A percentile compares a stretch with the other conserved stretches of the same genome.
Conservation (phyloP, 192 early-diverging fungal species). For the Backusella parvicylindrica region DNA sequence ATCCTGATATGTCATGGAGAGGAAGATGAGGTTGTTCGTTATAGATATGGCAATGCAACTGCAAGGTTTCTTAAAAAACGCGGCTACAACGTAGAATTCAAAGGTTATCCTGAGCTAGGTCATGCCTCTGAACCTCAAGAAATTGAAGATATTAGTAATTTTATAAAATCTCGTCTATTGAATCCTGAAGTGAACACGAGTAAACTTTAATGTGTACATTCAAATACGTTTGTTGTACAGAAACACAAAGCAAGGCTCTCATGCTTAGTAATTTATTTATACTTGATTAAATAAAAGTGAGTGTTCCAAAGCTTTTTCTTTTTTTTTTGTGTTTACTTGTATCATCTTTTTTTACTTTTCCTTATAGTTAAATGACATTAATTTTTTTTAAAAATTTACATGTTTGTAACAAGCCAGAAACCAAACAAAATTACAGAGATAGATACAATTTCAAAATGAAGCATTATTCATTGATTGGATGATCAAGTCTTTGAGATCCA, state of each 20-base stretch:
- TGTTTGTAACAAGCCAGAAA: too few species aligned
- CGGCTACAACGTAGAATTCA: slow-evolving; percentile 67
- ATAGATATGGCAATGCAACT: slow-evolving; percentile 67
- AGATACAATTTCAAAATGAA: too few species aligned
- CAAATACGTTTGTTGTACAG: not conserved
- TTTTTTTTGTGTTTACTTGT: too few species aligned
- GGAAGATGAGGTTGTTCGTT: slow-evolving; percentile 67
- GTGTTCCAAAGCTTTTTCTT: not conserved
- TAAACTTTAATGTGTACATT: not conserved
- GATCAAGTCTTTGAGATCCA: too few species aligned
- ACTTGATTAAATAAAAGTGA: not conserved
- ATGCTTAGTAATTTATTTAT: not conserved
- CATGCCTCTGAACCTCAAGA: slow-evolving; percentile 51
- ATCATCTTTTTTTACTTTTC: too few species aligned
- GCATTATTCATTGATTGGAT: too few species aligned
- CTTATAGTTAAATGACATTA: too few species aligned
- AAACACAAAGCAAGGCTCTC: not conserved
- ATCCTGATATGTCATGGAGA: slow-evolving; percentile 86
- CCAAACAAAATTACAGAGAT: too few species aligned
- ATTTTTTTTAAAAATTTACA: too few species aligned
- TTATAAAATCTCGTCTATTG: not conserved
- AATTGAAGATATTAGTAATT: not conserved
- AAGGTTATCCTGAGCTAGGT: slow-evolving; percentile 71
- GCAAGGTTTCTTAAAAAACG: slow-evolving; percentile 55
- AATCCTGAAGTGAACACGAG: not conserved